These are phyloP conservation scores for Gossypium schwendimanii DNA, from an alignment of 441 rosid genomes.

Conservation along the genomic window DNA sequence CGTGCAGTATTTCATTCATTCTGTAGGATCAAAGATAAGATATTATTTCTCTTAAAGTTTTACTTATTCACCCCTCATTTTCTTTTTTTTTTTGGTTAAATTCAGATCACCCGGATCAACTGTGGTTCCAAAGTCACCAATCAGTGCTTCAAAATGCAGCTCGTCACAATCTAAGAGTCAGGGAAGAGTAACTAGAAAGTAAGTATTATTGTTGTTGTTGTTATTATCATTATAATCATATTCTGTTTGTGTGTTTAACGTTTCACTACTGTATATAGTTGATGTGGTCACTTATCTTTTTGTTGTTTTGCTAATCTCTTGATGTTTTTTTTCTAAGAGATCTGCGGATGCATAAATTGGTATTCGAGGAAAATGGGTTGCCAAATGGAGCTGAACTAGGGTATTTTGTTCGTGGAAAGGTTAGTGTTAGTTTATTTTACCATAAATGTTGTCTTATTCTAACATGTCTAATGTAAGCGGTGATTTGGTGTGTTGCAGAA, in stretches of 20 bases:
- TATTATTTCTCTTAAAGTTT: background rate
- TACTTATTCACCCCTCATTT: background rate
- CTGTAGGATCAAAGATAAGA: background rate
- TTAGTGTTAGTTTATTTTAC: slow-evolving; percentile 21
- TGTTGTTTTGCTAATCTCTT: slow-evolving; percentile 2
- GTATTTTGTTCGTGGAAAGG: slow-evolving; percentile 79
- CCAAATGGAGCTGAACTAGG: slow-evolving; percentile 92
- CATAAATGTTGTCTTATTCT: slow-evolving; percentile 7
- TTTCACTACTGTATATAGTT: background rate
- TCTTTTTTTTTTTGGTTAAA: slow-evolving; percentile 10
- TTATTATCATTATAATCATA: background rate
- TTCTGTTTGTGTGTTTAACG: background rate
- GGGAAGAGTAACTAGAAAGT: slow-evolving; percentile 82
- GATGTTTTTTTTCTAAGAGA: slow-evolving; percentile 44
- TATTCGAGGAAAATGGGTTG: slow-evolving; percentile 75
- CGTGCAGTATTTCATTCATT: background rate
- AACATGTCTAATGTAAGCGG: slow-evolving; percentile 21
- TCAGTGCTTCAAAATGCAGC: slow-evolving; percentile 30
- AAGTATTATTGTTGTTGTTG: slow-evolving; percentile 23
- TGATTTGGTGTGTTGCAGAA: slow-evolving; percentile 46
- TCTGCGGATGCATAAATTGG: slow-evolving; percentile 73
- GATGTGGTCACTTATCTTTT: background rate
- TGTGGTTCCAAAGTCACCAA: slow-evolving; percentile 30
- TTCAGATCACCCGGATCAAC: slow-evolving; percentile 42
- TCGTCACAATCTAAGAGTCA: slow-evolving; percentile 40